Evolutionary conservation across 352 stramenopile species (phyloP).

Genomic region (Phytophthora sojae): DNA sequence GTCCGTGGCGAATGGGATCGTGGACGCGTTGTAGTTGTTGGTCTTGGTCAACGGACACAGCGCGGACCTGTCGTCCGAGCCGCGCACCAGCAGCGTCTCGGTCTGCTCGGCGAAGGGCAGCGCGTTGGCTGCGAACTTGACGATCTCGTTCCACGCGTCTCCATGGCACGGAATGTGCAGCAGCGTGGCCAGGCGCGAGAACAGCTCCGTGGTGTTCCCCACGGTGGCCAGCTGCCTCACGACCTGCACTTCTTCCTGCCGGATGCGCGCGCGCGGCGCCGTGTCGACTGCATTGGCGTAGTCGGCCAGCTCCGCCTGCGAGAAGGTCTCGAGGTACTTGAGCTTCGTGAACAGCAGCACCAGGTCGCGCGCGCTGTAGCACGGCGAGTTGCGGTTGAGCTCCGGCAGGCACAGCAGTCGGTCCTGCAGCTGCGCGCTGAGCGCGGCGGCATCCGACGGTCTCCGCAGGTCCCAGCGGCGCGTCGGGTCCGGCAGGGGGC

Average conservation of each 20-base stretch:
- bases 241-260: slow-evolving; percentile 69
- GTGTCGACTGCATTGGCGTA: slow-evolving; percentile 52
- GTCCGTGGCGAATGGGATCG: slow-evolving; percentile 66
- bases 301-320: slow-evolving; percentile 54
- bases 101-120: slow-evolving; percentile 87
- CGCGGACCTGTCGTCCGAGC: slow-evolving; percentile 87
- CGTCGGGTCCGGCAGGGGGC: slow-evolving; percentile 6
- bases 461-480: slow-evolving; percentile 47
- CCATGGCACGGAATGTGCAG: slow-evolving; percentile 79
- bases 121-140: slow-evolving; percentile 76
- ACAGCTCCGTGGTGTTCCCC: slow-evolving; percentile 63
- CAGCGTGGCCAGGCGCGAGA: slow-evolving; percentile 67
- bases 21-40: slow-evolving; percentile 92
- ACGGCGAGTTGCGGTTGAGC: slow-evolving; percentile 82
- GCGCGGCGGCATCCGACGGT: slow-evolving; percentile 66
- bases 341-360: slow-evolving; percentile 88
- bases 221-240: slow-evolving; percentile 69
- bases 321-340: slow-evolving; percentile 84
- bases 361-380: slow-evolving; percentile 80
- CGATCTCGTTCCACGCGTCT: slow-evolving; percentile 80
- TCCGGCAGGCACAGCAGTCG: slow-evolving; percentile 77
- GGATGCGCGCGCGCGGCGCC: slow-evolving; percentile 6
- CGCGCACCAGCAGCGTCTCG: slow-evolving; percentile 82
- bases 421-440: slow-evolving; percentile 75
- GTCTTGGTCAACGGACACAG: slow-evolving; percentile 76